These are phyloP conservation scores for Leishmania guyanensis DNA, from an alignment of 208 protist species.

Conservation along the genomic window DNA sequence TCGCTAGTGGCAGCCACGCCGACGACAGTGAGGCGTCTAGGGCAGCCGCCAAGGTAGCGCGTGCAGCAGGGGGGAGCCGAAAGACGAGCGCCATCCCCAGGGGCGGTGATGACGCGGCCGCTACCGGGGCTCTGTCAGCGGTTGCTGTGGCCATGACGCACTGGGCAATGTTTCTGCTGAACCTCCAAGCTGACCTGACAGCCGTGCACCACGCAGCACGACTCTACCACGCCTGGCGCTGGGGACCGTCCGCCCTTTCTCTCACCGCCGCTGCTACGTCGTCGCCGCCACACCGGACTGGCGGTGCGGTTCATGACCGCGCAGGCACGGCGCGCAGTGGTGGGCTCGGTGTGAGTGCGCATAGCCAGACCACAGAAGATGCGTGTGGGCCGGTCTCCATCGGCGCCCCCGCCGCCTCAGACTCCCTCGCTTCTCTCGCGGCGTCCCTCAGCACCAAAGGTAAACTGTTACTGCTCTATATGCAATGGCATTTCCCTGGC, in stretches of 20 bases:
- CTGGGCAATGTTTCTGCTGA: constrained; percentile 29
- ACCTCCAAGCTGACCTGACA: constrained; percentile 19
- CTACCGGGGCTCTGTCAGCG: constrained; percentile 19
- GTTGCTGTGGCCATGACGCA: constrained; percentile 37
- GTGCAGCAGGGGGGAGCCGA: neutral
- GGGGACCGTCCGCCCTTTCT: neutral
- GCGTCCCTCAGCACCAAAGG: constrained; percentile 24
- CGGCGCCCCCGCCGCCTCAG: neutral
- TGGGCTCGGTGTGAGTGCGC: neutral
- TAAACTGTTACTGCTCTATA: constrained; percentile 33
- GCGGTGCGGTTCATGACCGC: neutral
- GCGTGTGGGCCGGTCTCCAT: neutral
- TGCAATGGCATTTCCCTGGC: constrained; percentile 29
- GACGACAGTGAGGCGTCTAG: neutral
- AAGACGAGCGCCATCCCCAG: neutral
- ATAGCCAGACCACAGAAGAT: neutral
- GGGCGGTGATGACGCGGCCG: neutral
- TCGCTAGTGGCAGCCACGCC: neutral
- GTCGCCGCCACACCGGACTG: neutral
- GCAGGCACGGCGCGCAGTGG: neutral
- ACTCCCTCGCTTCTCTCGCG: constrained; percentile 3
- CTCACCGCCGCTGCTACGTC: neutral
- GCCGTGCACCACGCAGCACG: constrained; percentile 30
- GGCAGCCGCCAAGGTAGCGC: neutral
- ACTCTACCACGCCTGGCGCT: constrained; percentile 35